phyloP scores from a whole-genome alignment of 177 flowering plant genomes.

The Telopea speciosissima region DNA sequence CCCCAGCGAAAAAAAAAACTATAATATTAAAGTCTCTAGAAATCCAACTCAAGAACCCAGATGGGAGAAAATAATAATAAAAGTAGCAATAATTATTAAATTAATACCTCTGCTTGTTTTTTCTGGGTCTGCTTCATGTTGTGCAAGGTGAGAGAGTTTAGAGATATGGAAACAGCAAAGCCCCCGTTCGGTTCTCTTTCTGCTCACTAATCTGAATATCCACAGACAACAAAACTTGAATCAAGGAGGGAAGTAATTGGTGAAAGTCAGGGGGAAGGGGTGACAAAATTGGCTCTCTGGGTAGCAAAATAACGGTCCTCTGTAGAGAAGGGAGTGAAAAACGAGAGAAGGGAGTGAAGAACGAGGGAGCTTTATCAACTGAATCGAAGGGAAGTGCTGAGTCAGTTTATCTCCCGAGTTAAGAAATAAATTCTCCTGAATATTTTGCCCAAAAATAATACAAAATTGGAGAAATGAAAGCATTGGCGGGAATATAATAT shows the following conservation, averaged over 20 bases:
- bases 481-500: too few relatives aligned
- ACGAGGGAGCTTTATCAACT: too few relatives aligned
- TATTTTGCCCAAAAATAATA: too few relatives aligned
- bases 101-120: neutral
- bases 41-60: neutral
- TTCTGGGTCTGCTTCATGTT: neutral
- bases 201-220: neutral
- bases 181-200: neutral
- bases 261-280: neutral
- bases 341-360: too few relatives aligned
- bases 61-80: neutral
- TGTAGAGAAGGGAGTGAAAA: neutral
- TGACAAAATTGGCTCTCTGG: neutral
- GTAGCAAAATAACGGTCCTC: neutral
- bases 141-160: neutral
- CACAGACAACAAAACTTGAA: neutral
- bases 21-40: neutral
- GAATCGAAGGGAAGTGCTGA: too few relatives aligned
- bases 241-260: neutral
- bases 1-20: neutral
- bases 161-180: neutral
- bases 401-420: too few relatives aligned
- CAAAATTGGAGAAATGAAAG: too few relatives aligned
- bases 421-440: too few relatives aligned
- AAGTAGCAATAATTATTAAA: too few relatives aligned